Base-by-base conservation (phyloP, 306 rosid genomes). In the Quercus alba region DNA sequence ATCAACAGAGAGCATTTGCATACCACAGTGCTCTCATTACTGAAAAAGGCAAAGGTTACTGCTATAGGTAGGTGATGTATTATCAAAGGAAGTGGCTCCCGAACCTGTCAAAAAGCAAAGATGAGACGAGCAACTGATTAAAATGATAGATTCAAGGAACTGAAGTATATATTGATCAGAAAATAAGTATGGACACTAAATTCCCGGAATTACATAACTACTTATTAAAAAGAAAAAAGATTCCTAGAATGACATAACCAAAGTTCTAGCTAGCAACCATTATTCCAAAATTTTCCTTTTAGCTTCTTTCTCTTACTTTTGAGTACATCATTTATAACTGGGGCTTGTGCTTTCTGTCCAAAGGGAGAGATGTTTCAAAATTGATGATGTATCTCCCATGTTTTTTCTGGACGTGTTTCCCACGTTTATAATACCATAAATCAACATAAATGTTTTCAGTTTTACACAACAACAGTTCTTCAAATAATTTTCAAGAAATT, bases 31-130 rank as follows among this genome's bases (percentile, higher is more conserved):
- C 84, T 84, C 77, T 91, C 97, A 28, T 75, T 81, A 46, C 94
- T 84, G 88, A 94, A 88, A 85, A 93, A 94, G 31, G 91, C 97
- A 89, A 93, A 94, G 61, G 97, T 90, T 67, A 93, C 95, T 68
- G 99, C 99, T 69, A 94, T 83, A 4, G 99, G 99, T 63, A 94
- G 97, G 77, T 94, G 99, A 74, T 94, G 99, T 62, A 94, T 70
- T 70, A 89, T 93, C 87, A 94, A 84, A 35, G 97, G 97, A 70
- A 93, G 85, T 18, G 99, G 99, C 75, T 94, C 98, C 12, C 91
- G 91, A 78, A 80, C 90, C 98, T 91, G 90, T 23, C 62, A 85
- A 73, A 80, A 70, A 55, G 58, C 80, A 83, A 49, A 91, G 73
- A 72, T 41, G 58, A 20, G 19, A 25, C 5, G 9, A 55, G 74